Conservation (phyloP, 176 grass and related monocot species). For the Rhynchospora tenuis region DNA sequence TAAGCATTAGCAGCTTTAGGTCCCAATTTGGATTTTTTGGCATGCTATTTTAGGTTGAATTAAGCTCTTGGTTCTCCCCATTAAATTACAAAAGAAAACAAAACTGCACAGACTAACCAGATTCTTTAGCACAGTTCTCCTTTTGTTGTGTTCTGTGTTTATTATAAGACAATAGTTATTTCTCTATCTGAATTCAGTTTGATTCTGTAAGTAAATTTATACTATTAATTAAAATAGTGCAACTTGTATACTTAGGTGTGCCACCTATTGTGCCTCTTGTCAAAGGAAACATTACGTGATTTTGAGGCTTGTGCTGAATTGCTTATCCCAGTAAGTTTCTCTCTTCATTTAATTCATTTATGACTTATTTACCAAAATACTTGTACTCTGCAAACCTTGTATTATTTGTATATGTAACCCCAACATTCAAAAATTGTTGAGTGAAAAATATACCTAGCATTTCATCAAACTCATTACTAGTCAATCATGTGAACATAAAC, state of each 20-base stretch:
- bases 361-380: too few species aligned
- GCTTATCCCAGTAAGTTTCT: slow-evolving; percentile 64
- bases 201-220: not conserved
- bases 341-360: not conserved
- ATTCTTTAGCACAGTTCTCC: not conserved
- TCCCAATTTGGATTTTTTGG: not conserved
- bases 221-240: not conserved
- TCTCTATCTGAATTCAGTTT: not conserved
- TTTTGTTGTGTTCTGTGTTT: not conserved
- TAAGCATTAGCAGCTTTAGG: not conserved
- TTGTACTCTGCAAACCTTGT: not conserved
- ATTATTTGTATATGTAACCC: slow-evolving; percentile 18
- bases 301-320: slow-evolving; percentile 81
- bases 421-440: not conserved
- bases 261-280: slow-evolving; percentile 71
- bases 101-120: not conserved
- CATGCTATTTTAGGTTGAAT: not conserved
- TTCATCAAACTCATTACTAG: not conserved
- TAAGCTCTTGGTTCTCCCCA: not conserved
- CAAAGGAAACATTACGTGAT: slow-evolving; percentile 57
- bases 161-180: not conserved
- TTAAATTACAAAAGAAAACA: not conserved
- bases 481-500: not conserved
- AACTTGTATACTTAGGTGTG: slow-evolving; percentile 46
- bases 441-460: not conserved